These are phyloP conservation scores for Eucalyptus pauciflora DNA, from an alignment of 345 rosid genomes.

Conservation along the genomic window DNA sequence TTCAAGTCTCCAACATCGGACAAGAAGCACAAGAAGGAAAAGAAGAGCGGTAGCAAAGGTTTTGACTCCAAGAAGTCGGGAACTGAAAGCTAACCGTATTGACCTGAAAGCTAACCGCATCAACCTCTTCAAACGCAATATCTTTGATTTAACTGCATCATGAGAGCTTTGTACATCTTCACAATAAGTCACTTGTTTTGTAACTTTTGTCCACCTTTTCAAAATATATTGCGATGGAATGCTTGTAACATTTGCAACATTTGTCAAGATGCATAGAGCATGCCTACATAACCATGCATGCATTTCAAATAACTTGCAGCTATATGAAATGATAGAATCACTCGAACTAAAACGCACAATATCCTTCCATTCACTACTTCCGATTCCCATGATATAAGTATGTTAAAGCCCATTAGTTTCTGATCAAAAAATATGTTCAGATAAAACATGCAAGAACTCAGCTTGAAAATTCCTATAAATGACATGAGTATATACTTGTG, in stretches of 20 bases:
- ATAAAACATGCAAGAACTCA: no score
- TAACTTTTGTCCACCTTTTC: not conserved
- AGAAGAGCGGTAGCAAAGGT: no score
- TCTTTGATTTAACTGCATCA: not conserved
- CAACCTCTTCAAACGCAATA: no score
- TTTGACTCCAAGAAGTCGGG: accelerated
- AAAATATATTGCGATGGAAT: not conserved
- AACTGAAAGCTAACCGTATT: no score
- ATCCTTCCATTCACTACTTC: accelerated
- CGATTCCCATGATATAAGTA: accelerated
- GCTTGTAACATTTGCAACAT: not conserved
- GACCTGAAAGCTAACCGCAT: not conserved
- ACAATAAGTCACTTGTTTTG: no score
- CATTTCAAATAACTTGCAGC: not conserved
- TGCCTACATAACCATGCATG: accelerated
- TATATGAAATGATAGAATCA: no score
- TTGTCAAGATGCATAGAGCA: no score
- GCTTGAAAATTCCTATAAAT: no score
- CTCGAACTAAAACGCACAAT: not conserved
- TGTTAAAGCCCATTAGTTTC: accelerated
- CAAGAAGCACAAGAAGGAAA: no score
- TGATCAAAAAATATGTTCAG: accelerated
- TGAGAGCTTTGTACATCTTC: no score
- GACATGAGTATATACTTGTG: no score
- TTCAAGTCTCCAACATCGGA: no score